Conservation (phyloP, 257 asterid species). For the Parsonsia alboflavescens region DNA sequence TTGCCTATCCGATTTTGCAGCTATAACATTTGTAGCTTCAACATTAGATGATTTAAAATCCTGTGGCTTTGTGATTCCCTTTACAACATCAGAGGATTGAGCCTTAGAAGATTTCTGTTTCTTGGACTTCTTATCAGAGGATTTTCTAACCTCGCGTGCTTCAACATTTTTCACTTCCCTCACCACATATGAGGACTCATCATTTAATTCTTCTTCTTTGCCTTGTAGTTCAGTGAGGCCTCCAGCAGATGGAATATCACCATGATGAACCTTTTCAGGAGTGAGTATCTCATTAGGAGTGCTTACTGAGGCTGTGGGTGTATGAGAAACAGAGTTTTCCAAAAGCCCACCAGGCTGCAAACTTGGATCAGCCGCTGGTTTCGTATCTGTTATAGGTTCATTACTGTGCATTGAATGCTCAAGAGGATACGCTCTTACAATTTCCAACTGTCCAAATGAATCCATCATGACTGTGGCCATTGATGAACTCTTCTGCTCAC, state of each 20-base stretch:
- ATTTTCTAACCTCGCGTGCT: slow-evolving; percentile 48
- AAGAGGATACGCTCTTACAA: slow-evolving; percentile 15
- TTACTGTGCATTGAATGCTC: slow-evolving; percentile 31
- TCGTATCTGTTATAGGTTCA: slow-evolving; percentile 24
- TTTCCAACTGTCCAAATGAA: slow-evolving; percentile 21
- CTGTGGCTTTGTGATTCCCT: slow-evolving; percentile 43
- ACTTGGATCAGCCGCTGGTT: slow-evolving; percentile 25
- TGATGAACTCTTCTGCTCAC: slow-evolving; percentile 23
- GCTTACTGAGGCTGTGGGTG: slow-evolving; percentile 23
- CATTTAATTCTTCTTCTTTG: slow-evolving; percentile 28
- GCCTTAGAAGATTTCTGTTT: slow-evolving; percentile 76
- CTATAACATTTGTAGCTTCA: slow-evolving; percentile 28
- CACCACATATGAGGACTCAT: slow-evolving; percentile 30
- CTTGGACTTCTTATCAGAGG: slow-evolving; percentile 73
- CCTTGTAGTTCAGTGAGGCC: slow-evolving; percentile 26
- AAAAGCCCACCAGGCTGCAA: slow-evolving; percentile 27
- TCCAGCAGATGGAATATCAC: slow-evolving; percentile 25
- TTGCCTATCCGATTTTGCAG: slow-evolving; percentile 30
- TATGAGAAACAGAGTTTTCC: slow-evolving; percentile 29
- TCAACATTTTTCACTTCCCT: slow-evolving; percentile 50
- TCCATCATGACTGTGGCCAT: slow-evolving; percentile 26
- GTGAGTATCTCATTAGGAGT: slow-evolving; percentile 17
- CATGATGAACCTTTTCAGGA: slow-evolving; percentile 23
- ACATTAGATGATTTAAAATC: slow-evolving; percentile 38
- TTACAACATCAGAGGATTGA: slow-evolving; percentile 38